Evolutionary conservation across 2,329 filamentous ascomycete genomes (phyloP), one percentile per base, ranked within the genome.

Genomic region (Claviceps cyperi): DNA sequence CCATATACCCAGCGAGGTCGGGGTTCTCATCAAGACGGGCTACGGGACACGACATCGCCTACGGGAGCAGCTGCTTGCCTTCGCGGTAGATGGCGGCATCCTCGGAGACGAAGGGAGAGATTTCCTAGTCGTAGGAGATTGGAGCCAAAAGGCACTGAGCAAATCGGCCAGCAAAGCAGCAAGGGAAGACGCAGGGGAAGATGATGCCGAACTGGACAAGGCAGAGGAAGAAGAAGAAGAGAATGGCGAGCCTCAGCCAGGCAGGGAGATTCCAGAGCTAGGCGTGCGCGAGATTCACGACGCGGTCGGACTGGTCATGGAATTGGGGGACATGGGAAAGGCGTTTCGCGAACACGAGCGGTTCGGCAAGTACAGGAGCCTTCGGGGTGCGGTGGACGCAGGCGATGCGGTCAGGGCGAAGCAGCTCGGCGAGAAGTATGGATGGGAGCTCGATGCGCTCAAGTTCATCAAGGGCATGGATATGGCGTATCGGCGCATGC

Each of bases 401-500:
- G 67, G 65, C 2, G 62, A 73, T 15, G 65, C 68, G 41, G 58
- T 63, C 15, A 57, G 58, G 54, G 71, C 71, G 1, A 55, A 55
- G 24, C 53, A 62, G 22, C 59, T 71, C 47, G 69, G 69, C 40
- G 60, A 62, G 49, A 59, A 55, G 6, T 67, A 66, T 49, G 72
- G 72, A 1, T 74, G 72, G 72, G 71, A 75, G 55, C 56, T 75
- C 49, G 72, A 75, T 57, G 69, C 71, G 0, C 61, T 75, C 52
- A 75, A 75, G 75, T 77, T 77, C 57, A 70, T 78, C 48, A 70
- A 74, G 40, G 72, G 74, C 43, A 69, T 80, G 55, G 73, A 78
- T 55, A 68, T 75, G 53, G 65, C 72, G 19, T 76, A 72, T 64
- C 61, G 66, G 39, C 66, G 62, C 15, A 65, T 77, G 58, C 76